Evolutionary conservation across 176 grass and related monocot species (phyloP).

Genomic region (Oryza nivara): DNA sequence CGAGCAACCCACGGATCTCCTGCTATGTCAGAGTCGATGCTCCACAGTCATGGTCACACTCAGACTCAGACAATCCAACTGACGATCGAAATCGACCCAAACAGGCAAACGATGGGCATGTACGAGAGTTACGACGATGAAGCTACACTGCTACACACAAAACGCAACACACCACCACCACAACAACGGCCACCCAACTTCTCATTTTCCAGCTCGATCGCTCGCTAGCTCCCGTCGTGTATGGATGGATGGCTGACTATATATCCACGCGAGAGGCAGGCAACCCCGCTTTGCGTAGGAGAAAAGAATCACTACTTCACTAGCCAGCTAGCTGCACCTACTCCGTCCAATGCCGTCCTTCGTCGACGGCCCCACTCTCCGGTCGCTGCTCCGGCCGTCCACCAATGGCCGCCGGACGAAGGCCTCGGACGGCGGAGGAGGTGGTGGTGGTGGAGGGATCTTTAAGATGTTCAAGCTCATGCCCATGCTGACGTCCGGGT

Average conservation of each 20-base stretch:
- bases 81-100: not conserved
- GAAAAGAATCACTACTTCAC: constrained; percentile 19
- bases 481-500: constrained; percentile 89
- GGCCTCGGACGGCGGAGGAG: constrained; percentile 8
- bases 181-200: not conserved
- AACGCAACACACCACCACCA: not conserved
- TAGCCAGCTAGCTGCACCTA: constrained; percentile 14
- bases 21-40: not conserved
- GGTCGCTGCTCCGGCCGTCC: constrained; percentile 66
- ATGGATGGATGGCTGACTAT: constrained; percentile 30
- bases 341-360: constrained; percentile 65
- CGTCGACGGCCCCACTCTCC: constrained; percentile 60
- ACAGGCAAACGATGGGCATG: not conserved
- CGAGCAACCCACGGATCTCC: not conserved
- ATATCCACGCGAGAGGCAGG: constrained; percentile 46
- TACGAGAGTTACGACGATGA: not conserved
- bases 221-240: too few species aligned
- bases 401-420: constrained; percentile 64
- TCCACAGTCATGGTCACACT: not conserved
- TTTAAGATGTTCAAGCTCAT: constrained; percentile 96
- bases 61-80: not conserved
- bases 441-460: constrained; percentile 42
- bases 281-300: constrained; percentile 38
- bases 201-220: not conserved
- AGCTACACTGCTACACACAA: not conserved